These are phyloP conservation scores for Syncephalastrum sp. DNA, from an alignment of 371 early-diverging fungal genomes.

Conservation along the genomic window DNA sequence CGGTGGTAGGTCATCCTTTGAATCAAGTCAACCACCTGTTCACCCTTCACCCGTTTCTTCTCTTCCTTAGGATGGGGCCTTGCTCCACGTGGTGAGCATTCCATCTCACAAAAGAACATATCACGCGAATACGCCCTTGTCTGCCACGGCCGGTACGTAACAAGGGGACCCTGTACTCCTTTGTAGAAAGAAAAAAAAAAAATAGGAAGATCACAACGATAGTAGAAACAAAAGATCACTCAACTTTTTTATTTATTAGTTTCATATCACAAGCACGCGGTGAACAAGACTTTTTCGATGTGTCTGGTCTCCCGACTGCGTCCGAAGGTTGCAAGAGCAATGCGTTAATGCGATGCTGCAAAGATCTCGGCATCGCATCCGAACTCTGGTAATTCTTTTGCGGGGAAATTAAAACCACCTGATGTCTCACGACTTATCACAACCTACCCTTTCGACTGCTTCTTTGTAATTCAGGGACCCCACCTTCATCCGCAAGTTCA, in stretches of 20 bases:
- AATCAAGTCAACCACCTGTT: slow-evolving; percentile 45
- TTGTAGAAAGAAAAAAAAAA: background rate
- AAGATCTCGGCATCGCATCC: slow-evolving; percentile 92
- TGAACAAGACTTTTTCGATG: slow-evolving; percentile 88
- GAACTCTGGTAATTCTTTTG: slow-evolving; percentile 76
- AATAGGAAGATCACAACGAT: background rate
- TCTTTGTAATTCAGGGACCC: slow-evolving; percentile 67
- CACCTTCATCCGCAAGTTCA: slow-evolving; percentile 81
- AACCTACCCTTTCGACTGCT: background rate
- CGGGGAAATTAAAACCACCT: slow-evolving; percentile 3
- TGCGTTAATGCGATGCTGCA: slow-evolving; percentile 96
- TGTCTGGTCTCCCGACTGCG: slow-evolving; percentile 77
- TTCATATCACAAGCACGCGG: slow-evolving; percentile 94
- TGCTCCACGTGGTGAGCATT: slow-evolving; percentile 91
- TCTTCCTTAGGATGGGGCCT: slow-evolving; percentile 72
- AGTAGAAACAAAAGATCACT: background rate
- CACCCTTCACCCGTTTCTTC: background rate
- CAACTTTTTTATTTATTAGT: slow-evolving; percentile 7
- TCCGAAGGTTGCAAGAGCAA: slow-evolving; percentile 93
- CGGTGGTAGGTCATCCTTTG: slow-evolving; percentile 70
- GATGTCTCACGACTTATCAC: background rate
- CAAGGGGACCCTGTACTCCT: too few relatives aligned
- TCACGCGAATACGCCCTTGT: slow-evolving; percentile 93
- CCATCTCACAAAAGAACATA: slow-evolving; percentile 72
- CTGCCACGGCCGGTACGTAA: slow-evolving; percentile 73